Percentiles rank a stretch among this genome's conserved stretches.
phyloP scores from a whole-genome alignment of 768 basidiomycete species.

The Pulveroboletus sp. region DNA sequence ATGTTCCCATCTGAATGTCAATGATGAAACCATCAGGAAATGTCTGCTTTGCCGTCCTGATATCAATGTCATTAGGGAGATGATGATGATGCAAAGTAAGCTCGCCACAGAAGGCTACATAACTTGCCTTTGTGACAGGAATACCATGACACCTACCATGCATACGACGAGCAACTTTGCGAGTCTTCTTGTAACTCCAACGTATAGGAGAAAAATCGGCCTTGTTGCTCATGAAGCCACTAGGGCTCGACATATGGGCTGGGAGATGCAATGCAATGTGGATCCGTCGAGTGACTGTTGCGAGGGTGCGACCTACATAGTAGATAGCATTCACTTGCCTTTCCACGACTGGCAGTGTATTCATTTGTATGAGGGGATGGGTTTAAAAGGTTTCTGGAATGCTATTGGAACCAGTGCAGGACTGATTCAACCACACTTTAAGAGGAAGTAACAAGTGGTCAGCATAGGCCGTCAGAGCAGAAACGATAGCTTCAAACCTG shows the following conservation, averaged over 20 bases:
- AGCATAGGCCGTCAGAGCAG: conserved; percentile 50
- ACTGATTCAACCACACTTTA: conserved; percentile 31
- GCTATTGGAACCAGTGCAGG: conserved; percentile 50
- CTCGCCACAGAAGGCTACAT: conserved; percentile 65
- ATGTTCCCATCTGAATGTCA: conserved; percentile 72
- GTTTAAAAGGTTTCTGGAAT: neutral
- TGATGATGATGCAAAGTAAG: conserved; percentile 70
- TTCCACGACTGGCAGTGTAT: conserved; percentile 73
- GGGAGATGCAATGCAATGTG: conserved; percentile 55
- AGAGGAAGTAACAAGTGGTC: conserved; percentile 70
- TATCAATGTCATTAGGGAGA: conserved; percentile 68
- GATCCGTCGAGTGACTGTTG: conserved; percentile 39
- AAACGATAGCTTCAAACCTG: conserved; percentile 66
- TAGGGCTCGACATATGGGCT: conserved; percentile 63
- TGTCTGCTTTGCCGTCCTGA: conserved; percentile 62
- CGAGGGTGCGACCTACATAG: neutral
- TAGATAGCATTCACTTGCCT: conserved; percentile 38
- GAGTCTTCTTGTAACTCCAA: conserved; percentile 77
- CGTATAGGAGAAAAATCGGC: conserved; percentile 74
- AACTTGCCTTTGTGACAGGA: neutral
- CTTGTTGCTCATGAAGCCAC: conserved; percentile 79
- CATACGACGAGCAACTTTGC: conserved; percentile 71
- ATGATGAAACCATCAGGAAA: conserved; percentile 60
- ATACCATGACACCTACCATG: conserved; percentile 41
- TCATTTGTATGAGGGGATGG: conserved; percentile 30